Base-by-base conservation (phyloP, 192 early-diverging fungal genomes). In the Coemansia aciculifera region DNA sequence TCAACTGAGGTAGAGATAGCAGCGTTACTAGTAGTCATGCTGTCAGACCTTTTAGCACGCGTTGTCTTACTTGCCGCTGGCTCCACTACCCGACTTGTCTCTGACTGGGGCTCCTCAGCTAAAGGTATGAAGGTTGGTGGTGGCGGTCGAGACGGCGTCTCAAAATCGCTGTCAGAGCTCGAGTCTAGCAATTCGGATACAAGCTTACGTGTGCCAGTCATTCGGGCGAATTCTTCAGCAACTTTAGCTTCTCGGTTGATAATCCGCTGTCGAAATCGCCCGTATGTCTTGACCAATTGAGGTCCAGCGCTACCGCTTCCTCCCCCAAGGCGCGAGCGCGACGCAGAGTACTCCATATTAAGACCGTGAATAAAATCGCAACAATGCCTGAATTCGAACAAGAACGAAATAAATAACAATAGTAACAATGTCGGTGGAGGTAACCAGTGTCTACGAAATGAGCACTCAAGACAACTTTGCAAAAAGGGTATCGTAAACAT, bases 211-310 rank as follows among this genome's bases (percentile, higher is more conserved):
- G 67, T 63, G 27, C 67, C 61, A 11, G 80, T 66, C 11, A 67
- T 69, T 13, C 68, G 71, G 6, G 80, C 75, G 64, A 82, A 82
- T 37, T 82, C 75, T 12, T 82, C 61, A 2, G 72, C 66, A 17
- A 52, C 66, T 34, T 65, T 74, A 36, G 57, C 40, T 12, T 82
- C 79, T 7, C 80, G 40, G 57, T 62, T 66, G 21, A 74, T 68
- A 29, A 77, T 74, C 19, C 80, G 75, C 44, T 82, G 75, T 24
- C 68, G 68, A 43, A 77, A 71, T 1, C 80, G 68, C 1, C 80
- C 80, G 57, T 82, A 82, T 34, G 80, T 82, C 31, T 77, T 82
- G 60, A 82, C 75, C 68, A 77, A 69, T 7, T 74, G 75, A 44
- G 75, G 59, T 3, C 67, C 67, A 43, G 56, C 37, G 49, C 64